phyloP scores from a whole-genome alignment of 768 basidiomycete species.

The Serendipita sp. region DNA sequence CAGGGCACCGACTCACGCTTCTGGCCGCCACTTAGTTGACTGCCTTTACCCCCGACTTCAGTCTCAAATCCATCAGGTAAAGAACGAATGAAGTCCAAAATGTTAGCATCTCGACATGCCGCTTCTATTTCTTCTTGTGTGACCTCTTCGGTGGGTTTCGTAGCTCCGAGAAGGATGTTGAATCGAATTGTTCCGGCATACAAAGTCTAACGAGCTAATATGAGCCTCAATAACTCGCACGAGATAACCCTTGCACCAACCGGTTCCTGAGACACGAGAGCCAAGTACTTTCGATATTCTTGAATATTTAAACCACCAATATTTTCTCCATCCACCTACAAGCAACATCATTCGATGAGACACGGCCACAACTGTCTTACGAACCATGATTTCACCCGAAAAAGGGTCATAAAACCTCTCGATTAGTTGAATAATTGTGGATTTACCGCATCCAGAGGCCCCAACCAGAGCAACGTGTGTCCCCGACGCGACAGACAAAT shows the following conservation, averaged over 20 bases:
- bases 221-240: neutral
- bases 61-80: conserved; percentile 84
- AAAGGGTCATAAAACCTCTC: conserved; percentile 77
- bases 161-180: conserved; percentile 78
- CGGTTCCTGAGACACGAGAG: conserved; percentile 84
- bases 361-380: too few relatives aligned
- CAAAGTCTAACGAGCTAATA: conserved; percentile 29
- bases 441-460: conserved; percentile 68
- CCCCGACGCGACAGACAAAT: conserved; percentile 53
- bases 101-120: conserved; percentile 76
- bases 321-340: conserved; percentile 42
- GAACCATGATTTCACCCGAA: conserved; percentile 43
- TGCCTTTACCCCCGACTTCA: conserved; percentile 79
- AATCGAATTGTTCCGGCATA: conserved; percentile 87
- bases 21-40: conserved; percentile 78
- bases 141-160: conserved; percentile 57
- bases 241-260: neutral
- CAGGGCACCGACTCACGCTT: conserved; percentile 26
- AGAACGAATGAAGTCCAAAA: conserved; percentile 75
- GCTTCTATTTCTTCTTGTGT: conserved; percentile 77
- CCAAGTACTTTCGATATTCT: conserved; percentile 76
- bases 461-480: conserved; percentile 73
- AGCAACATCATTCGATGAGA: too few relatives aligned
- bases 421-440: conserved; percentile 71
- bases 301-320: conserved; percentile 67